Evolutionary conservation across 2,329 filamentous ascomycete genomes (phyloP).

Genomic region (Aspergillus novofumigatus): DNA sequence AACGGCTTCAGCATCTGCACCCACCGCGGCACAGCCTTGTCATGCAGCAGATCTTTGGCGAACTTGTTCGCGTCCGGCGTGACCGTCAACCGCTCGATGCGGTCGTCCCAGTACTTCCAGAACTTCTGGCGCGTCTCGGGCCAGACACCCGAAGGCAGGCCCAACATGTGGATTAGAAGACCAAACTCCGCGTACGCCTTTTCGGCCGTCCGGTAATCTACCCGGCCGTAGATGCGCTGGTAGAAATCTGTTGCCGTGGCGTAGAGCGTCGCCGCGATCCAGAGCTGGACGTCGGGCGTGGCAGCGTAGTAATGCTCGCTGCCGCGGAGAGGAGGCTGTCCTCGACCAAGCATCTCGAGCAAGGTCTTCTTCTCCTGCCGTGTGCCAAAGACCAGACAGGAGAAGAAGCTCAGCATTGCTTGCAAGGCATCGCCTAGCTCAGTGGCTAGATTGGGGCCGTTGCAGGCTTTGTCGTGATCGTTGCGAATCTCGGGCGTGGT

Average conservation of each 20-base stretch:
- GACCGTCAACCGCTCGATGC: slow-evolving; percentile 25
- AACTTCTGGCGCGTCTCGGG: slow-evolving; percentile 28
- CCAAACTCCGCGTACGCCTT: slow-evolving; percentile 30
- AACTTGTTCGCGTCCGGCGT: slow-evolving; percentile 27
- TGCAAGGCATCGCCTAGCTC: slow-evolving; percentile 29
- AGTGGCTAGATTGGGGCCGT: slow-evolving; percentile 20
- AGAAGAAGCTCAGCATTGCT: slow-evolving; percentile 30
- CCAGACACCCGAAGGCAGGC: slow-evolving; percentile 26
- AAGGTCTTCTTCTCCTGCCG: slow-evolving; percentile 26
- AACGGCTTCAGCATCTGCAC: slow-evolving; percentile 29
- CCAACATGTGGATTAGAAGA: slow-evolving; percentile 24
- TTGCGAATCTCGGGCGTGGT: slow-evolving; percentile 25
- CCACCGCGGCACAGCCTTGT: slow-evolving; percentile 26
- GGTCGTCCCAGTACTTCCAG: slow-evolving; percentile 36
- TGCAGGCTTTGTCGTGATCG: slow-evolving; percentile 8
- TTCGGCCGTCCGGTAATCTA: slow-evolving; percentile 29
- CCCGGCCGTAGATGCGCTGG: slow-evolving; percentile 32
- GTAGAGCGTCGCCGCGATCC: slow-evolving; percentile 34
- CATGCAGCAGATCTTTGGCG: slow-evolving; percentile 24
- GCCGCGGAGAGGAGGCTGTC: slow-evolving; percentile 18
- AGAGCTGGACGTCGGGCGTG: slow-evolving; percentile 23
- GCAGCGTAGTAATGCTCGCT: slow-evolving; percentile 19
- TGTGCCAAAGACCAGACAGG: slow-evolving; percentile 32
- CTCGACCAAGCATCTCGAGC: slow-evolving; percentile 21
- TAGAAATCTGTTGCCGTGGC: slow-evolving; percentile 35